Evolutionary conservation across 1,284 basidiomycete genomes (phyloP), one percentile per base, ranked within the genome.

Genomic region (Lignosus rhinocerotis): DNA sequence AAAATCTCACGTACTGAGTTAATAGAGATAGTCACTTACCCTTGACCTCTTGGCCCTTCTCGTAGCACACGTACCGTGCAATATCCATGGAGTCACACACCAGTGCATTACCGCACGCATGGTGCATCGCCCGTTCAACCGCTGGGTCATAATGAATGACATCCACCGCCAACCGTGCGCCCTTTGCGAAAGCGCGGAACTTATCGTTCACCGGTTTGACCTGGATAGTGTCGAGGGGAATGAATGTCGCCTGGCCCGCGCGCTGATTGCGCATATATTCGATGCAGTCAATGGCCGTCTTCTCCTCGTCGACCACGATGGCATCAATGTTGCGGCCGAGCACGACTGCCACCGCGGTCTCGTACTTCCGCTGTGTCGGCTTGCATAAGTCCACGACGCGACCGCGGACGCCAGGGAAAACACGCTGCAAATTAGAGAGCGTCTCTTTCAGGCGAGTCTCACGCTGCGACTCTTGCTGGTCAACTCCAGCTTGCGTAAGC

Each of bases 261-360:
- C 96, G 90, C 74, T 98, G 94, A 68, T 92, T 94, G 61, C 94
- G 91, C 82, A 99, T 87, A 73, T 98, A 99, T 90, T 96, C 93
- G 68, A 99, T 98, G 74, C 97, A 99, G 68, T 96, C 94, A 62
- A 98, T 97, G 1, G 94, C 97, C 0, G 93, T 96, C 75, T 93
- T 94, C 78, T 99, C 95, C 66, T 94, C 88, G 68, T 98, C 96
- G 1, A 99, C 96, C 2, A 99, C 92, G 55, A 99, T 86, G 1
- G 96, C 92, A 67, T 99, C 96, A 52, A 96, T 90, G 72, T 99
- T 96, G 57, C 96, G 84, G 0, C 96, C 97, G 2, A 99, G 81
- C 16, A 98, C 88, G n/a, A 96, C 94, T 10, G 90, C 87, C n/a
- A 99, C 93, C 0, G 97, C 94, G 0, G 85, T 84, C 69, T 97